Evolutionary conservation across 345 rosid genomes (phyloP).

Genomic region (Clarkia xantiana): DNA sequence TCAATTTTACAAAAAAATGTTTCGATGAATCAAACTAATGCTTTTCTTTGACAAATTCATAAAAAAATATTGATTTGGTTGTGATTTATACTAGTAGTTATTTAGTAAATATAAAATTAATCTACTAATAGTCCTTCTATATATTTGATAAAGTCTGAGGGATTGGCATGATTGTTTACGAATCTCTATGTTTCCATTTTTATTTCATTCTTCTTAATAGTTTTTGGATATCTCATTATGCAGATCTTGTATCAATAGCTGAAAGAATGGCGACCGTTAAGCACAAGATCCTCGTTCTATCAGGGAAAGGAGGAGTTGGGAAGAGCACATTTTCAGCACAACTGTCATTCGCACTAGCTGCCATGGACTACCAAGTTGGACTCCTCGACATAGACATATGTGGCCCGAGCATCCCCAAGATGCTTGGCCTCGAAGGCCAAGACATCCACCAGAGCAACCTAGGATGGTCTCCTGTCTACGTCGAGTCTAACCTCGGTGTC

Average conservation of each 20-base stretch:
- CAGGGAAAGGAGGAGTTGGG: conserved; percentile 97
- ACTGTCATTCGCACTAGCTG: conserved; percentile 72
- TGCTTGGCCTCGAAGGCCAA: conserved; percentile 91
- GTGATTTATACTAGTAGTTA: no score
- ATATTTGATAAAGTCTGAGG: no score
- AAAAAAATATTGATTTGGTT: no score
- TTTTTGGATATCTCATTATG: conserved; percentile 3
- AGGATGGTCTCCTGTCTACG: conserved; percentile 96
- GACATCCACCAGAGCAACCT: conserved; percentile 94
- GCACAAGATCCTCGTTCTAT: conserved; percentile 77
- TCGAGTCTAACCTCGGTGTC: conserved; percentile 91
- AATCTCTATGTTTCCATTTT: no score
- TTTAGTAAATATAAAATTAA: no score
- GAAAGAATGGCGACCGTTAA: conserved; percentile 93
- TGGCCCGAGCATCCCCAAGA: conserved; percentile 95
- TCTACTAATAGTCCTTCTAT: no score
- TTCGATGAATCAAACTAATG: no score
- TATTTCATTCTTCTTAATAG: no score
- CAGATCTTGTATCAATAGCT: conserved; percentile 81
- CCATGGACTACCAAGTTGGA: conserved; percentile 83
- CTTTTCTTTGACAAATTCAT: no score
- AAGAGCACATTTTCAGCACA: conserved; percentile 96
- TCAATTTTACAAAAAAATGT: no score
- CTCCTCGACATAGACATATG: conserved; percentile 82
- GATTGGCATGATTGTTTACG: no score